Base-by-base conservation (phyloP, 2,329 filamentous ascomycete genomes). In the Colletotrichum sp. region DNA sequence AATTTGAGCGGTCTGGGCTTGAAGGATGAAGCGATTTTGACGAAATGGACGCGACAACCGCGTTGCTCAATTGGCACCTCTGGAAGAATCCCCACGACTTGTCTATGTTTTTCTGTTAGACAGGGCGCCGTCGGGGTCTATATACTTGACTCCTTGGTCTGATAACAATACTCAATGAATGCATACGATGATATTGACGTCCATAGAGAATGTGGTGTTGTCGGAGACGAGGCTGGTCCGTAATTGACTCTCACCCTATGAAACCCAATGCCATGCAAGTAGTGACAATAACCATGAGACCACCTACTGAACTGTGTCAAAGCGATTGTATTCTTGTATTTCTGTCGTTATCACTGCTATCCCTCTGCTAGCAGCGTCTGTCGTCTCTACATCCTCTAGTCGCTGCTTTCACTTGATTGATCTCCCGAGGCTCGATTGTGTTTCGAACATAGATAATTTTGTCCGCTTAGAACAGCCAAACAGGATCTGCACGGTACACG, bases 391-490 rank as follows among this genome's bases (percentile, higher is more conserved):
- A 12, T 22, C 6, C 2, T 52, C 6, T 52, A 0, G 10, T 22
- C 10, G 43, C 43, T 22, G n/a, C 43, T 52, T 13, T n/a, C 43
- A 52, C n/a, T 52, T 22, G 10, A 6, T 52, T 22, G n/a, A 52
- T 10, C 22, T 10, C 13, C 39, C 18, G 3, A 13, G 18, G n/a
- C 10, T 22, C 2, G n/a, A 52, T 22, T 13, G 6, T 52, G 43
- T 52, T 8, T 12, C 9, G n/a, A 7, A 0, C n/a, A 7, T 13
- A 0, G n/a, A n/a, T 0, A 13, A 22, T 52, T 4, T 13, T 13
- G 10, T 5, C 10, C n/a, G n/a, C n/a, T 22, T 3, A 22, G 6
- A 12, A 22, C 10, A 48, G 16, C 18, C 5, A 22, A 22, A 48
- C 7, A 12, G 1, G 1, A 3, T 22, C 9, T 48, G 12, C 18